Conservation (phyloP, 208 protist genomes). For the Wallacemonas sp. region DNA sequence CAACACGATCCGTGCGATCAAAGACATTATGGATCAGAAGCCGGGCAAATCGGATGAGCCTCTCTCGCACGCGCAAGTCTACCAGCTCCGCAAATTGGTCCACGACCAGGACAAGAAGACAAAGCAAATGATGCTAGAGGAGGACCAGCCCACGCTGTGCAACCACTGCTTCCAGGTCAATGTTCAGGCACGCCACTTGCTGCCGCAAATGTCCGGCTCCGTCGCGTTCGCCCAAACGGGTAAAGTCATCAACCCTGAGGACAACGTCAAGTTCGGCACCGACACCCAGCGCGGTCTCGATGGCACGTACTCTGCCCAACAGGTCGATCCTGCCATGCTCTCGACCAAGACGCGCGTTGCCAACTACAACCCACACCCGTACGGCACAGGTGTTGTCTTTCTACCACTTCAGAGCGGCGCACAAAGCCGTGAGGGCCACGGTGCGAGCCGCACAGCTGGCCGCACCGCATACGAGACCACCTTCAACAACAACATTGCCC, state of each 20-base stretch:
- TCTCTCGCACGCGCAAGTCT: slow-evolving; percentile 49
- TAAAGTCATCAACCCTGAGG: slow-evolving; percentile 62
- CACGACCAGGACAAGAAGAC: slow-evolving; percentile 72
- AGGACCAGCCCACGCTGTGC: slow-evolving; percentile 61
- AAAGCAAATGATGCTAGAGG: slow-evolving; percentile 48
- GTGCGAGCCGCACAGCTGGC: slow-evolving; percentile 9
- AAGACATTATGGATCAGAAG: slow-evolving; percentile 45
- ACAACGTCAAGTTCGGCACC: slow-evolving; percentile 53
- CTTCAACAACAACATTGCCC: slow-evolving; percentile 68
- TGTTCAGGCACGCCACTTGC: slow-evolving; percentile 63
- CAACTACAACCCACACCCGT: slow-evolving; percentile 73
- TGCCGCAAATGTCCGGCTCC: slow-evolving; percentile 36
- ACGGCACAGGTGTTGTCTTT: slow-evolving; percentile 80
- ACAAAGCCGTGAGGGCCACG: not conserved
- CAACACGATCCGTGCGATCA: slow-evolving; percentile 47
- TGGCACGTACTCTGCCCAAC: slow-evolving; percentile 36
- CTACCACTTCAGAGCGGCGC: slow-evolving; percentile 35
- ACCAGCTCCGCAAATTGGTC: slow-evolving; percentile 60
- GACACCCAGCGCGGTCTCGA: slow-evolving; percentile 26
- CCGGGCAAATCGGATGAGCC: slow-evolving; percentile 22
- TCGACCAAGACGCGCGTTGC: slow-evolving; percentile 28
- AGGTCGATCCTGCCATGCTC: slow-evolving; percentile 25
- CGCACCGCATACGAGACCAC: slow-evolving; percentile 19
- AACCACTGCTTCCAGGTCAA: slow-evolving; percentile 75
- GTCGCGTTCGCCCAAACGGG: slow-evolving; percentile 47